phyloP scores from a whole-genome alignment of 1,139 yeast genomes.

The Meyerozyma elateridarum region DNA sequence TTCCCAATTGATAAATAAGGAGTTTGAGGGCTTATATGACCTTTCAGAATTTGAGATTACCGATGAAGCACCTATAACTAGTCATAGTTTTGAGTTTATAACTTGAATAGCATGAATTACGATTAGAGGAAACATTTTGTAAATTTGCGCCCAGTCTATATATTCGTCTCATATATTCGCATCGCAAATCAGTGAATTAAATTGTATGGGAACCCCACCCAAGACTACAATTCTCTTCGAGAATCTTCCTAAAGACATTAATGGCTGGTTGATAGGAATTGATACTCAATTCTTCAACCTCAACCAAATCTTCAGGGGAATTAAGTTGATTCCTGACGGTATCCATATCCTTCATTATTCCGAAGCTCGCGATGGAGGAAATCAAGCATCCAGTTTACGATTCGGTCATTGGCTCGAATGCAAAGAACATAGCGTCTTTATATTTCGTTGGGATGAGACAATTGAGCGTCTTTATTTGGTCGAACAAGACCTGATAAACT shows the following conservation, averaged over 20 bases:
- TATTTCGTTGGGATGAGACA: slow-evolving; percentile 6
- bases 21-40: slow-evolving; percentile 21
- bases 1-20: slow-evolving; percentile 26
- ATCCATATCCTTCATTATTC: slow-evolving; percentile 28
- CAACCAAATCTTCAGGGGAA: slow-evolving; percentile 19
- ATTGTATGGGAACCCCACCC: slow-evolving; percentile 20
- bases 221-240: slow-evolving; percentile 18
- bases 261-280: slow-evolving; percentile 22
- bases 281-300: slow-evolving; percentile 26
- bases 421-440: slow-evolving; percentile 16
- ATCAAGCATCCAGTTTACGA: slow-evolving; percentile 15
- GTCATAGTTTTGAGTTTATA: slow-evolving; percentile 27
- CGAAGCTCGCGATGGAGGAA: slow-evolving; percentile 10
- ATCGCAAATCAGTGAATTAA: neutral
- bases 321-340: slow-evolving; percentile 25
- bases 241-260: slow-evolving; percentile 15
- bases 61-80: slow-evolving; percentile 12
- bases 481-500: slow-evolving; percentile 11
- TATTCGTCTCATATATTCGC: too few species aligned
- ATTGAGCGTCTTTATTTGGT: neutral
- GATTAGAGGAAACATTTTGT: too few species aligned
- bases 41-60: slow-evolving; percentile 11
- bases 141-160: too few species aligned
- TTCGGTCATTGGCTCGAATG: slow-evolving; percentile 26
- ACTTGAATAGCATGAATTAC: slow-evolving; percentile 14